phyloP scores from a whole-genome alignment of 139 green algal species.

The Diplosphaera chodatii region DNA sequence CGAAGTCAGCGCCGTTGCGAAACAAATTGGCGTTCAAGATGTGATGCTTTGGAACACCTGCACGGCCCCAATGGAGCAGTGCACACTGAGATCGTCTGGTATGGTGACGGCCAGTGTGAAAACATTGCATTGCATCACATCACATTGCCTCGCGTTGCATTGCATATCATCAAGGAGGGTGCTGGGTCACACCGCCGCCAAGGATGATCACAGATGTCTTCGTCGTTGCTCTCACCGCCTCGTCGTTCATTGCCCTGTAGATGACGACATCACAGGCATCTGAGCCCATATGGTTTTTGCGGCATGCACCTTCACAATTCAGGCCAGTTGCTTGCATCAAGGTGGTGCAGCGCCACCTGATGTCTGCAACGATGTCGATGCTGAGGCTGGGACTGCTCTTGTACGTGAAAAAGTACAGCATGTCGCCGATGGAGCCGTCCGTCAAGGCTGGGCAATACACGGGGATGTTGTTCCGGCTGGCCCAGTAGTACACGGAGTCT shows the following conservation, averaged over 20 bases:
- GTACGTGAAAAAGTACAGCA: constrained; percentile 98
- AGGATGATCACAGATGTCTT: constrained; percentile 92
- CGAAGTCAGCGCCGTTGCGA: constrained; percentile 95
- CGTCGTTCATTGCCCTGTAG: constrained; percentile 79
- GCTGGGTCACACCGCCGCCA: constrained; percentile 81
- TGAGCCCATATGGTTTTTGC: constrained; percentile 19
- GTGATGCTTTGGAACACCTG: constrained; percentile 95
- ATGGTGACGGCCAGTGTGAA: too few relatives aligned
- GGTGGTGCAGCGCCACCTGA: constrained; percentile 5
- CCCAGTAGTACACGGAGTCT: constrained; percentile 91
- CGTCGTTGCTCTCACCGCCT: constrained; percentile 76
- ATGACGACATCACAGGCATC: too few relatives aligned
- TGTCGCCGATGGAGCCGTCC: constrained; percentile 91
- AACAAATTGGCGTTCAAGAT: constrained; percentile 99
- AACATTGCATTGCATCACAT: too few relatives aligned
- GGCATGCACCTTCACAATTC: too few relatives aligned
- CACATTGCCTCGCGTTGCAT: too few relatives aligned
- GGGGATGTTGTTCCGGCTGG: constrained; percentile 83
- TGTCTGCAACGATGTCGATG: constrained; percentile 65
- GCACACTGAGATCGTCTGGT: background rate
- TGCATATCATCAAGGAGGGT: too few relatives aligned
- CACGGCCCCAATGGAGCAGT: background rate
- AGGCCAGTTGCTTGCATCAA: too few relatives aligned
- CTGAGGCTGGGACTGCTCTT: constrained; percentile 64
- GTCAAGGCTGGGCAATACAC: constrained; percentile 95